Evolutionary conservation across 306 rosid species (phyloP).

Genomic region (Hippophae tibetana): DNA sequence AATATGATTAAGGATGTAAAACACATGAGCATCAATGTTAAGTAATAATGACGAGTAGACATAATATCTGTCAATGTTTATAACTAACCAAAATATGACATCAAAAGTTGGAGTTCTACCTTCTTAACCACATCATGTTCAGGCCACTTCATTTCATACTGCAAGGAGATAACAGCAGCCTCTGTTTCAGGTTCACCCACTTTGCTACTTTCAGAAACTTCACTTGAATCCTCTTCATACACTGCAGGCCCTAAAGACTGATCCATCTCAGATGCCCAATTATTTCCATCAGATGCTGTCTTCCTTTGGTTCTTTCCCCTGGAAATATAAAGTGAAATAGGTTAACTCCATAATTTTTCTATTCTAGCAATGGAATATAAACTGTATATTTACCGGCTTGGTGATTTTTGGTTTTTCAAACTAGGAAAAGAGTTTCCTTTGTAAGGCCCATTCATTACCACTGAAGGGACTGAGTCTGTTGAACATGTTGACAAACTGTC

Average conservation of each 20-base stretch:
- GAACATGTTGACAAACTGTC: constrained; percentile 99
- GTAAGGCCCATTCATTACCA: constrained; percentile 48
- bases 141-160: constrained; percentile 40
- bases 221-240: constrained; percentile 34
- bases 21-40: too few species aligned
- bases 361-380: neutral
- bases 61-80: too few species aligned
- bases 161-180: constrained; percentile 35
- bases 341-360: neutral
- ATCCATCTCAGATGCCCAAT: constrained; percentile 58
- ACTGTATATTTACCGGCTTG: constrained; percentile 45
- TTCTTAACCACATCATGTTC: constrained; percentile 54
- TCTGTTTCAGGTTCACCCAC: constrained; percentile 47
- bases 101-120: constrained; percentile 22
- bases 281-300: constrained; percentile 36
- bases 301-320: constrained; percentile 59
- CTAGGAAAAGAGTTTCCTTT: constrained; percentile 44
- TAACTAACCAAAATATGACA: neutral
- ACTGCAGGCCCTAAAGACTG: constrained; percentile 48
- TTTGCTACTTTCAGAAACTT: constrained; percentile 44
- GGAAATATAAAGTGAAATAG: constrained; percentile 27
- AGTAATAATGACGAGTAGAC: too few species aligned
- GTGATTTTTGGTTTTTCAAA: constrained; percentile 56
- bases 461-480: constrained; percentile 81
- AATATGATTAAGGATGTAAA: too few species aligned